Percentiles rank a stretch among this genome's conserved stretches.
phyloP scores from a whole-genome alignment of 176 grass and related monocot genomes.

The Raddia guianensis region DNA sequence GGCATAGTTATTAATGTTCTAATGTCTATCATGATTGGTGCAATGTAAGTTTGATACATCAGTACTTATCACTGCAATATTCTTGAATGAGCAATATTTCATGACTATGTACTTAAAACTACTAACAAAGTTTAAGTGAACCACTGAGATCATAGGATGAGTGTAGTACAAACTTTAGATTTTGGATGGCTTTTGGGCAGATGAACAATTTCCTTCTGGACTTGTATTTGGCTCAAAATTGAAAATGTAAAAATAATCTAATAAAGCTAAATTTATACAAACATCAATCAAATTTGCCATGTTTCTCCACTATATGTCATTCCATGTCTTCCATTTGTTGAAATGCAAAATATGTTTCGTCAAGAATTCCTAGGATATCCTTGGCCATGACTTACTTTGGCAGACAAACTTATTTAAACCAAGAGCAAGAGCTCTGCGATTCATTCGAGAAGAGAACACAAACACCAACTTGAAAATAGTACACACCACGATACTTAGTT shows the following conservation, averaged over 20 bases:
- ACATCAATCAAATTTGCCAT: background rate
- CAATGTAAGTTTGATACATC: conserved; percentile 62
- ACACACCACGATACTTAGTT: too few relatives aligned
- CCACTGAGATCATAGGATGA: background rate
- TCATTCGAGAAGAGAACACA: too few relatives aligned
- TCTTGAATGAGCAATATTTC: conserved; percentile 21
- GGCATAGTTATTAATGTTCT: conserved; percentile 72
- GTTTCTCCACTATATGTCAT: background rate
- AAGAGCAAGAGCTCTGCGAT: too few relatives aligned
- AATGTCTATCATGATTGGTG: conserved; percentile 66
- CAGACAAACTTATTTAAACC: background rate
- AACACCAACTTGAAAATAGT: too few relatives aligned
- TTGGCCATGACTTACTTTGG: background rate
- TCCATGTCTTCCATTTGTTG: background rate
- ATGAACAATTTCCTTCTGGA: background rate
- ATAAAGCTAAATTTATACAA: background rate
- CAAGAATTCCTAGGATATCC: background rate
- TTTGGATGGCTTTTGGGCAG: background rate
- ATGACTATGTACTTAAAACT: background rate
- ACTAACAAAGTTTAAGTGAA: background rate
- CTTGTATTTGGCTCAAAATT: background rate
- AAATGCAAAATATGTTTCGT: background rate
- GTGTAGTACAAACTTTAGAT: too few relatives aligned
- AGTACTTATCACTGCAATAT: conserved; percentile 17
- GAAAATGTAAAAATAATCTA: background rate